Conservation (phyloP, 2,329 filamentous ascomycete species). For the Stagonosporopsis rhizophila region DNA sequence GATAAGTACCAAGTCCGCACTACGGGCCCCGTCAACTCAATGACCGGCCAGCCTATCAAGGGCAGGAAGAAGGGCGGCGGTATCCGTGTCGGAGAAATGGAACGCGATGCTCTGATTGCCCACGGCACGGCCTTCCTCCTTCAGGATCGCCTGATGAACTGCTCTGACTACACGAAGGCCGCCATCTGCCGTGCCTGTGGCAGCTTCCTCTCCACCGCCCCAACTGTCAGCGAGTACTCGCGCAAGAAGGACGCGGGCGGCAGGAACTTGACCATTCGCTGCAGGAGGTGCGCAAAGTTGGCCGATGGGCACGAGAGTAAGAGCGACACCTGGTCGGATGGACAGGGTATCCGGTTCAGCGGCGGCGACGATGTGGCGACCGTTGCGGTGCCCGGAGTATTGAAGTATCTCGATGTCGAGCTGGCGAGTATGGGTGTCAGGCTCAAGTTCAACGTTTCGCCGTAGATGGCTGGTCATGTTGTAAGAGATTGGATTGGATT, state of each 20-base stretch:
- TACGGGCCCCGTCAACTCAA: conserved; percentile 86
- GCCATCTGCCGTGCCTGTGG: conserved; percentile 92
- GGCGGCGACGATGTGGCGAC: conserved; percentile 91
- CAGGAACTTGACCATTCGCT: conserved; percentile 77
- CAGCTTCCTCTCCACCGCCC: conserved; percentile 87
- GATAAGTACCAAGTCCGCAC: conserved; percentile 99
- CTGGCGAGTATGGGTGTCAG: conserved; percentile 95
- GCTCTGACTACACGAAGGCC: conserved; percentile 87
- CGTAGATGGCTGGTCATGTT: conserved; percentile 31
- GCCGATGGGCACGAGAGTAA: conserved; percentile 61
- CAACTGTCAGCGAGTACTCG: conserved; percentile 66
- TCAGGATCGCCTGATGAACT: conserved; percentile 96
- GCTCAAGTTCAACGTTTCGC: conserved; percentile 84
- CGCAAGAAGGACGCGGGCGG: conserved; percentile 66
- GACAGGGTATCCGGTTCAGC: conserved; percentile 79
- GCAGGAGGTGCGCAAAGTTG: conserved; percentile 75
- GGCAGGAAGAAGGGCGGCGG: conserved; percentile 94
- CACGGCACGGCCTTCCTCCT: conserved; percentile 95
- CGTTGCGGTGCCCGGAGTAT: conserved; percentile 89
- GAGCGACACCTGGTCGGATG: conserved; percentile 86
- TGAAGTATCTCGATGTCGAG: conserved; percentile 94
- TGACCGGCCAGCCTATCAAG: conserved; percentile 96
- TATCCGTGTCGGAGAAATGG: conserved; percentile 99
- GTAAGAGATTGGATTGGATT: background rate
- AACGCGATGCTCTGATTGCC: conserved; percentile 91